Evolutionary conservation across 768 basidiomycete genomes (phyloP).

Genomic region (Rhizopogon roseolus): DNA sequence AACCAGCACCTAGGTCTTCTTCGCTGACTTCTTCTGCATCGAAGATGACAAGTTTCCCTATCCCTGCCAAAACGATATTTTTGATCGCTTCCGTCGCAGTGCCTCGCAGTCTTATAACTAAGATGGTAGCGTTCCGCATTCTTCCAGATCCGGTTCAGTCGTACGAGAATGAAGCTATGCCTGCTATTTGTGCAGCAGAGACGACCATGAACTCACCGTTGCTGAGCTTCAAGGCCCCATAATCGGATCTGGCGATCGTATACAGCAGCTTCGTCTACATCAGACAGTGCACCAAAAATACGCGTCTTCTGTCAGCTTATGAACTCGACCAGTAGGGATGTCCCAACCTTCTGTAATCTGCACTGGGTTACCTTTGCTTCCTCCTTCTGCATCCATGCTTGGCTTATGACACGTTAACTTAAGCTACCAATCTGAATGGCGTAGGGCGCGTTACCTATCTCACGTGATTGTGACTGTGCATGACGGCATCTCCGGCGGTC

Average conservation of each 20-base stretch:
- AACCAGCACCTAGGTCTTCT: constrained; percentile 88
- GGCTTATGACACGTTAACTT: neutral
- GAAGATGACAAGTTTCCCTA: constrained; percentile 83
- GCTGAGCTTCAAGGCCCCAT: constrained; percentile 98
- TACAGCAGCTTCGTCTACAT: constrained; percentile 65
- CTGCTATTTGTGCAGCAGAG: neutral
- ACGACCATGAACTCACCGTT: constrained; percentile 53
- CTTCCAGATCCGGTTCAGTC: constrained; percentile 33
- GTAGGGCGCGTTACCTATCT: too few species aligned
- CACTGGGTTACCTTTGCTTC: constrained; percentile 32
- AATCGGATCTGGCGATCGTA: constrained; percentile 97
- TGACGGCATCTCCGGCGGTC: too few species aligned
- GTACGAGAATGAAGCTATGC: constrained; percentile 2
- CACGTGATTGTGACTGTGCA: too few species aligned
- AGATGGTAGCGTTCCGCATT: constrained; percentile 91
- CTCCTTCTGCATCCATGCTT: constrained; percentile 23
- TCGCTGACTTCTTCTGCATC: constrained; percentile 72
- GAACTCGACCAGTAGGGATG: neutral
- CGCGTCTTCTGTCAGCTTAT: constrained; percentile 2
- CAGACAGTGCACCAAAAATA: neutral
- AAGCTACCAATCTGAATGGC: neutral
- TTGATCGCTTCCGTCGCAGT: constrained; percentile 93
- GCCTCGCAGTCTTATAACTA: constrained; percentile 74
- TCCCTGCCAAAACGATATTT: constrained; percentile 95
- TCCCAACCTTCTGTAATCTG: constrained; percentile 65